phyloP scores from a whole-genome alignment of 495 filamentous ascomycete species.

The Durotheca rogersii region DNA sequence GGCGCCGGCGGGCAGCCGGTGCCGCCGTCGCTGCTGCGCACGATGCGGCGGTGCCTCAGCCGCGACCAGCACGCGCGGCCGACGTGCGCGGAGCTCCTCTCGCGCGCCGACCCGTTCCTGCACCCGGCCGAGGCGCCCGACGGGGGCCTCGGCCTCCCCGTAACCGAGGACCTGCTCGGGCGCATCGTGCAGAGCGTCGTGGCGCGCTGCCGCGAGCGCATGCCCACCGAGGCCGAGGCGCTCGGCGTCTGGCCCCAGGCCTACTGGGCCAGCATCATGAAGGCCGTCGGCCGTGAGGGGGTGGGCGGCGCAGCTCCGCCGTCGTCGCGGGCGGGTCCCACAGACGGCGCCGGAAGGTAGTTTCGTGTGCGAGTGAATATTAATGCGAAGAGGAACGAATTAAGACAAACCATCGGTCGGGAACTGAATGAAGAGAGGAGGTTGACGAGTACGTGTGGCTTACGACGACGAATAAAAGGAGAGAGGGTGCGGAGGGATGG shows the following conservation, averaged over 20 bases:
- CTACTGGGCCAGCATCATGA: conserved; percentile 56
- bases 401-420: too few relatives aligned
- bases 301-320: neutral
- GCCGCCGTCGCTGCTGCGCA: conserved; percentile 67
- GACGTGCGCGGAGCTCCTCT: conserved; percentile 73
- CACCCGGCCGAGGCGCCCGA: conserved; percentile 66
- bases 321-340: too few relatives aligned
- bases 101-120: conserved; percentile 72
- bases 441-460: too few relatives aligned
- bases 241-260: conserved; percentile 65
- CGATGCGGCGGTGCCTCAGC: conserved; percentile 75
- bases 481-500: too few relatives aligned
- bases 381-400: too few relatives aligned
- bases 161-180: conserved; percentile 73
- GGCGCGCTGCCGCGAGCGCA: conserved; percentile 65
- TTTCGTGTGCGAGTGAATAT: too few relatives aligned
- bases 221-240: conserved; percentile 69
- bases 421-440: too few relatives aligned
- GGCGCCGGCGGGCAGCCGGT: conserved; percentile 74
- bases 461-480: too few relatives aligned
- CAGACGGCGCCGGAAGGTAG: too few relatives aligned
- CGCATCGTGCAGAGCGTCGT: conserved; percentile 77
- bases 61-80: conserved; percentile 76
- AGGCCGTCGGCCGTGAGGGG: conserved; percentile 33
- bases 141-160: conserved; percentile 66